Evolutionary conservation across 2,329 filamentous ascomycete species (phyloP).

Genomic region (Westerdykella ornata): DNA sequence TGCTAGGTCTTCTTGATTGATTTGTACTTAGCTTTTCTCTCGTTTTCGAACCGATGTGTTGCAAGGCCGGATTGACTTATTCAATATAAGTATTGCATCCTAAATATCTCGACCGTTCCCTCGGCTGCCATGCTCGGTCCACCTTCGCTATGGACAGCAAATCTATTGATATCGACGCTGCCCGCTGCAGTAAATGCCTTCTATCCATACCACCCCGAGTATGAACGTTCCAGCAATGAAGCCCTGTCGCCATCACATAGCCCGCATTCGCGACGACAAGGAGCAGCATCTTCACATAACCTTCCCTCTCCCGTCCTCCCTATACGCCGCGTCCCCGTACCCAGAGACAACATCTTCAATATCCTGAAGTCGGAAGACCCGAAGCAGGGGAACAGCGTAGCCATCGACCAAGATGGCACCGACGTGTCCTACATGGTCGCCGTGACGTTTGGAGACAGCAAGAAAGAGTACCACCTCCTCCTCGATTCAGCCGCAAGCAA

Average conservation of each 20-base stretch:
- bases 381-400: conserved; percentile 41
- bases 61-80: neutral
- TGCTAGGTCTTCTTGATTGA: conserved; percentile 17
- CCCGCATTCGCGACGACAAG: neutral
- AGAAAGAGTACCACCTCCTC: conserved; percentile 48
- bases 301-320: conserved; percentile 17
- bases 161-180: conserved; percentile 16
- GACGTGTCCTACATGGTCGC: conserved; percentile 51
- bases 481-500: conserved; percentile 55
- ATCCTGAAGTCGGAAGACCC: conserved; percentile 33
- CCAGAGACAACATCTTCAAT: conserved; percentile 44
- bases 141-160: conserved; percentile 19
- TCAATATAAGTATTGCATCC: neutral
- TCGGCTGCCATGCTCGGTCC: neutral
- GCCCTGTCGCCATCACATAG: neutral
- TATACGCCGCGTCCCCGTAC: conserved; percentile 26
- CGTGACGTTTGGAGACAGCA: conserved; percentile 45
- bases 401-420: conserved; percentile 48
- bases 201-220: conserved; percentile 28
- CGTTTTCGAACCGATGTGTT: neutral
- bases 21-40: conserved; percentile 6
- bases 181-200: conserved; percentile 25
- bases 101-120: neutral
- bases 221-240: conserved; percentile 3
- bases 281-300: neutral